A percentile compares a stretch with the other conserved stretches of the same genome.
phyloP scores from a whole-genome alignment of 2,329 filamentous ascomycete genomes.

The Calonectria henricotiae region DNA sequence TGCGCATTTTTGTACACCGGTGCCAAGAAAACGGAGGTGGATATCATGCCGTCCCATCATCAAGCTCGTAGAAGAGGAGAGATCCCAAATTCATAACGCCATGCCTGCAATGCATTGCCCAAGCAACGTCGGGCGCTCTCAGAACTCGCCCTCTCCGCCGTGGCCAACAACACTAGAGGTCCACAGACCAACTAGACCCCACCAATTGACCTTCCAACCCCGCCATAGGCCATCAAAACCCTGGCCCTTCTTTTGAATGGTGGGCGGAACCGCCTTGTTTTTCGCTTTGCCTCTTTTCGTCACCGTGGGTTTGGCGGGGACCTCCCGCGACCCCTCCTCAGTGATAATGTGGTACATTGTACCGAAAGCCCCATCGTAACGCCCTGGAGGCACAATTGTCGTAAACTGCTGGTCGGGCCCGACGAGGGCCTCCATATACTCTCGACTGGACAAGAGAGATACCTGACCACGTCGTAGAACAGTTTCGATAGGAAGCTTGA shows the following conservation, averaged over 20 bases:
- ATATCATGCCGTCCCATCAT: conserved; percentile 63
- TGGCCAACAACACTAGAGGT: conserved; percentile 76
- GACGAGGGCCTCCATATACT: conserved; percentile 68
- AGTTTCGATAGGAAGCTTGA: conserved; percentile 93
- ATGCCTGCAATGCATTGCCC: conserved; percentile 54
- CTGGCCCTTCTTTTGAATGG: conserved; percentile 72
- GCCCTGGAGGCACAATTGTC: conserved; percentile 85
- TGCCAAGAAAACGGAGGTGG: conserved; percentile 54
- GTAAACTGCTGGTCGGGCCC: conserved; percentile 67
- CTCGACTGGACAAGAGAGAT: conserved; percentile 74
- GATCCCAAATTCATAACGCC: conserved; percentile 57
- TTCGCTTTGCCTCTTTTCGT: conserved; percentile 56
- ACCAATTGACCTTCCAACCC: conserved; percentile 85
- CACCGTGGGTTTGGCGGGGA: conserved; percentile 56
- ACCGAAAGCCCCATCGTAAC: conserved; percentile 88
- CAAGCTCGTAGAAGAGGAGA: conserved; percentile 59
- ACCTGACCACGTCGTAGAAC: conserved; percentile 92
- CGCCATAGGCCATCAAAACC: conserved; percentile 79
- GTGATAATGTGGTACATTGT: conserved; percentile 91
- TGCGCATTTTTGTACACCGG: conserved; percentile 43
- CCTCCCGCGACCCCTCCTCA: conserved; percentile 81
- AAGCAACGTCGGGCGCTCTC: conserved; percentile 50
- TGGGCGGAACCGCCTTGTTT: conserved; percentile 53
- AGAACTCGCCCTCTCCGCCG: conserved; percentile 76
- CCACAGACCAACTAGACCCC: conserved; percentile 84